Evolutionary conservation across 305 asterid species (phyloP).

Genomic region (Lippia alba): DNA sequence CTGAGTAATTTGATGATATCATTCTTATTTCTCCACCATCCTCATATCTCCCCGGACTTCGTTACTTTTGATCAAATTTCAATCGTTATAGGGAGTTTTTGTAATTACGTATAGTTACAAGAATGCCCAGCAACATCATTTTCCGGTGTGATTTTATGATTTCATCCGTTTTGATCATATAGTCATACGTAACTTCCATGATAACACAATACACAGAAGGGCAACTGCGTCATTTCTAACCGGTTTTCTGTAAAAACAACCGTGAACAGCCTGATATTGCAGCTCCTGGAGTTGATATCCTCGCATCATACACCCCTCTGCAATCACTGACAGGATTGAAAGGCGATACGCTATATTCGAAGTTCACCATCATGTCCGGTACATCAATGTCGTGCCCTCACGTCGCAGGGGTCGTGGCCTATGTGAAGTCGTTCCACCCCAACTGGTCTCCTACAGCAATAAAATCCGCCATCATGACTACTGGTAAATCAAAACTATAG

Average conservation of each 20-base stretch:
- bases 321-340: conserved; percentile 71
- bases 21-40: too few relatives aligned
- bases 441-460: conserved; percentile 88
- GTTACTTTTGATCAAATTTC: too few relatives aligned
- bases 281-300: conserved; percentile 90
- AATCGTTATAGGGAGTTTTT: too few relatives aligned
- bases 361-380: conserved; percentile 88
- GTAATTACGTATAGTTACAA: too few relatives aligned
- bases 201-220: too few relatives aligned
- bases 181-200: background rate
- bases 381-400: conserved; percentile 98
- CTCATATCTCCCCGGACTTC: too few relatives aligned
- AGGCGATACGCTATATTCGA: conserved; percentile 73
- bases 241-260: conserved; percentile 30
- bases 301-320: conserved; percentile 83
- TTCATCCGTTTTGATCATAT: background rate
- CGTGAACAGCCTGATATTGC: conserved; percentile 77
- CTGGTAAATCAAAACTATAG: conserved; percentile 48
- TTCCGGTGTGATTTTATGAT: too few relatives aligned
- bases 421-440: conserved; percentile 86
- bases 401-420: conserved; percentile 82
- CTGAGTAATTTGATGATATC: too few relatives aligned
- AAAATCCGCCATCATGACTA: conserved; percentile 85
- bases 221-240: background rate
- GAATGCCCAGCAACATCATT: too few relatives aligned